Evolutionary conservation across 257 asterid genomes (phyloP), one percentile per base, ranked within the genome.

Genomic region (Coffea canephora): DNA sequence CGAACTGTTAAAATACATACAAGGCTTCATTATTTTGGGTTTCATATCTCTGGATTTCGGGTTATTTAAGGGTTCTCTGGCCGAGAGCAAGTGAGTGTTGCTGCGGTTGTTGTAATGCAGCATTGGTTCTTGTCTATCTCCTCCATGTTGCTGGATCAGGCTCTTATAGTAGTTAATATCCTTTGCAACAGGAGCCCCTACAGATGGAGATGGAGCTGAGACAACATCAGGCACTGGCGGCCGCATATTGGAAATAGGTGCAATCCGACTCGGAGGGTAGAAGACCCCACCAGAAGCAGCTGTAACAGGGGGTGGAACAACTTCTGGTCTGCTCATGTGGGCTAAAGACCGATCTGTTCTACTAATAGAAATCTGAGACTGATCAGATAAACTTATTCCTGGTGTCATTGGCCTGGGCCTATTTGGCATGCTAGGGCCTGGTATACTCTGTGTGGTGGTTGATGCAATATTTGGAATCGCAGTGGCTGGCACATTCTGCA

Each of bases 71-170:
- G 84, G 81, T 80, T 85, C 88, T 78, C 73, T 89, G 64, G 66
- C 67, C n/a, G 77, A 79, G 13, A 69, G 84, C 45, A 77, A 25
- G 6, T 76, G 83, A 10, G 70, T 85, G 77, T 75, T 84, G 84
- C 80, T 74, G 41, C 86, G 89, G 77, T 78, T 86, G 52, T 77
- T 41, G 49, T 79, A 85, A 62, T 86, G 93, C 4, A 85, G 87
- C 65, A 68, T 19, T 5, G 71, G 25, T 31, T 93, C 97, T 79
- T 89, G 89, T 75, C 94, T 88, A 72, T 92, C 98, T 67, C 85
- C 94, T 77, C 99, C 99, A 23, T 94, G 98, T 72, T 92, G 99
- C 85, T 94, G 97, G 68, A 96, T 92, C 81, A 96, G 89, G 85
- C 90, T 90, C 90, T 92, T 96, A 55, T 87, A 94, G 23, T 96